These are phyloP conservation scores for Haplosporangium sp. DNA, from an alignment of 371 early-diverging fungal species.

Conservation along the genomic window DNA sequence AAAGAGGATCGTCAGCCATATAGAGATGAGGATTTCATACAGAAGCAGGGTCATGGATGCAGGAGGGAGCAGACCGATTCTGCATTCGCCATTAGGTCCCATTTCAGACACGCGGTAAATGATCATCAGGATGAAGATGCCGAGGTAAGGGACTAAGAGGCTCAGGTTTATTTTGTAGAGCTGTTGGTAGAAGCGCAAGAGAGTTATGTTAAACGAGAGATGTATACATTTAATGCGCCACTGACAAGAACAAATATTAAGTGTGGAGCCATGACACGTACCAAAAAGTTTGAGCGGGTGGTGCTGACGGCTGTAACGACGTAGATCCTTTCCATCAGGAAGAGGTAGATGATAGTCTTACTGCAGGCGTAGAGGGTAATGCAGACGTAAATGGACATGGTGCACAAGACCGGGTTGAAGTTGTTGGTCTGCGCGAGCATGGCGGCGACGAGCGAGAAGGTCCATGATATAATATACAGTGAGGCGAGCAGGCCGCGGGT, in stretches of 20 bases:
- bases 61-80: constrained; percentile 58
- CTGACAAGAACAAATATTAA: background rate
- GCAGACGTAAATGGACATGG: constrained; percentile 59
- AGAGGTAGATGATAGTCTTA: constrained; percentile 63
- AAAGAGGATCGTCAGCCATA: constrained; percentile 57
- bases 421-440: constrained; percentile 67
- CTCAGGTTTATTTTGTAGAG: constrained; percentile 60
- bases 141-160: constrained; percentile 58
- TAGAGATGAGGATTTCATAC: constrained; percentile 59
- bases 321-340: constrained; percentile 68
- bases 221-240: background rate
- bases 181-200: background rate
- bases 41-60: constrained; percentile 60
- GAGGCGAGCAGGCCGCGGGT: constrained; percentile 58
- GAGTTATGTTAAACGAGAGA: background rate
- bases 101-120: constrained; percentile 50
- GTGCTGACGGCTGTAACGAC: constrained; percentile 41
- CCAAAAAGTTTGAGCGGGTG: constrained; percentile 36
- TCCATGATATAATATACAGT: constrained; percentile 61
- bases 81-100: constrained; percentile 51
- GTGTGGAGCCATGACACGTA: background rate
- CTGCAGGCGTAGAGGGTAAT: constrained; percentile 57
- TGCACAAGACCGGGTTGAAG: constrained; percentile 62
- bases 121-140: constrained; percentile 59
- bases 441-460: constrained; percentile 61